Conservation (phyloP, 2,329 filamentous ascomycete genomes). For the Torrubiellomyces zombiae region DNA sequence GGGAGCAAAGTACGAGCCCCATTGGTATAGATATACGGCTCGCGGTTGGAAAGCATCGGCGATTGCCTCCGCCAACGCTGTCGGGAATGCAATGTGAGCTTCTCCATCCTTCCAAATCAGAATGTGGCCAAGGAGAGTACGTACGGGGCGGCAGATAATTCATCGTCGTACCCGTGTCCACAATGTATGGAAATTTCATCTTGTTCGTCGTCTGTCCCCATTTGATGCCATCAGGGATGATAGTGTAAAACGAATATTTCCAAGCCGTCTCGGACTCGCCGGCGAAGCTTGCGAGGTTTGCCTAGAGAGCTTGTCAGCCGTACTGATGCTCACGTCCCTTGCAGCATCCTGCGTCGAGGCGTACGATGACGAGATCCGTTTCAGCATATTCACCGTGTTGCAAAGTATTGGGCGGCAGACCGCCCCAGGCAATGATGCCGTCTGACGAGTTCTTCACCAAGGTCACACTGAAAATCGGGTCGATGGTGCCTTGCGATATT, state of each 20-base stretch:
- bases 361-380: slow-evolving; percentile 28
- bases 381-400: slow-evolving; percentile 13
- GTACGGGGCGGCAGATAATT: slow-evolving; percentile 31
- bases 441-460: slow-evolving; percentile 27
- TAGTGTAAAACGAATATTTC: slow-evolving; percentile 35
- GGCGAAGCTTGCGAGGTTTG: slow-evolving; percentile 28
- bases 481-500: slow-evolving; percentile 25
- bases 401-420: slow-evolving; percentile 22
- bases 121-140: too few relatives aligned
- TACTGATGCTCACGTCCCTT: too few relatives aligned
- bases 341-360: too few relatives aligned
- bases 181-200: slow-evolving; percentile 29
- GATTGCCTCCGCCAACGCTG: slow-evolving; percentile 30
- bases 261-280: slow-evolving; percentile 20
- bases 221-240: slow-evolving; percentile 30
- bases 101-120: background rate
- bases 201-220: slow-evolving; percentile 24
- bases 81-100: too few relatives aligned
- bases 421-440: slow-evolving; percentile 30
- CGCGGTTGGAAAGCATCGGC: slow-evolving; percentile 28
- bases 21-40: slow-evolving; percentile 28
- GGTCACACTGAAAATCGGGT: slow-evolving; percentile 31
- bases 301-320: slow-evolving; percentile 14
- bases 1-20: slow-evolving; percentile 29
- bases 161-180: slow-evolving; percentile 35